Evolutionary conservation across 2,329 filamentous ascomycete genomes (phyloP).

Genomic region (Fusarium setosum): DNA sequence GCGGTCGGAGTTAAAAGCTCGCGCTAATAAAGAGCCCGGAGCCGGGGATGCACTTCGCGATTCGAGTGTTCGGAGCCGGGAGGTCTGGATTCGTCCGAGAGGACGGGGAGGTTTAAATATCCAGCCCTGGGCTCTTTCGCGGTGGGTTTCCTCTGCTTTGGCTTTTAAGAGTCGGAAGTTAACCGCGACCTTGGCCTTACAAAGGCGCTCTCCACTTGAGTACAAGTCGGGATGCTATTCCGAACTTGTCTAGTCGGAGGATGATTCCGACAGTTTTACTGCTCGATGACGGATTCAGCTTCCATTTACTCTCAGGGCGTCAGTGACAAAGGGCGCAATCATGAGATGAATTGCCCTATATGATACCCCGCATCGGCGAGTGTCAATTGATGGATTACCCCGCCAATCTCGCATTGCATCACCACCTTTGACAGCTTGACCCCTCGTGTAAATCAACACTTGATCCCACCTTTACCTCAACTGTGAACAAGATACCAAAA

Average conservation of each 20-base stretch:
- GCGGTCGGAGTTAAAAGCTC: too few species aligned
- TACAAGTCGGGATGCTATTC: constrained; percentile 14
- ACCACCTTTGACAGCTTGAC: background rate
- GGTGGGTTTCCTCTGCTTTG: background rate
- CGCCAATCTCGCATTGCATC: constrained; percentile 16
- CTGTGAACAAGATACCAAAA: background rate
- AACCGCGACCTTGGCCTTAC: constrained; percentile 1
- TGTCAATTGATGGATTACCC: constrained; percentile 16
- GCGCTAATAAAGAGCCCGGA: too few species aligned
- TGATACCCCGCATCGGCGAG: constrained; percentile 18
- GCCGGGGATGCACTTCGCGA: constrained; percentile 14
- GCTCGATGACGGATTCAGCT: too few species aligned
- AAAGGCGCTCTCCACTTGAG: background rate
- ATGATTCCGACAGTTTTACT: constrained; percentile 8
- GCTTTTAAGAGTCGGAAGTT: constrained; percentile 1
- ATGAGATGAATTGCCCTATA: background rate
- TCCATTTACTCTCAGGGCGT: too few species aligned
- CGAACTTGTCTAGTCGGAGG: constrained; percentile 18
- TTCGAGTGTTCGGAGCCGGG: background rate
- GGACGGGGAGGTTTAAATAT: background rate
- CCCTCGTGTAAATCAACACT: background rate
- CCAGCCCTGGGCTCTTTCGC: background rate
- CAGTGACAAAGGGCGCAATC: too few species aligned
- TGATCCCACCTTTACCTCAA: too few species aligned
- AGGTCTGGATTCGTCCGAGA: background rate